phyloP scores from a whole-genome alignment of 148 eudicot species.

The Rhododendron simsii region DNA sequence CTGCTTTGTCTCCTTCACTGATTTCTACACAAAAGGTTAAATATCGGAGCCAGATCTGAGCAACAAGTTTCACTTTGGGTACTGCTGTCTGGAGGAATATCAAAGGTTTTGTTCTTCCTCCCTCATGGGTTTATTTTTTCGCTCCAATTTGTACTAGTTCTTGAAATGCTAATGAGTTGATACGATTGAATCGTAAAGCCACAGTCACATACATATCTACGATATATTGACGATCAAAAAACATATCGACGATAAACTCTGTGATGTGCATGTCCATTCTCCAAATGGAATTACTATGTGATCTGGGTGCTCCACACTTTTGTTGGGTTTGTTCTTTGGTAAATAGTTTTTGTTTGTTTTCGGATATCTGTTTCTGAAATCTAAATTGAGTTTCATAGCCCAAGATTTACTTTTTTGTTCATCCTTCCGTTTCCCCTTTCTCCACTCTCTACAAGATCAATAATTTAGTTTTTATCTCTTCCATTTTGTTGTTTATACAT shows the following conservation, averaged over 20 bases:
- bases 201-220: too few species aligned
- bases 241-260: not conserved
- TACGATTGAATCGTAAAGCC: not conserved
- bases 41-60: constrained; percentile 10
- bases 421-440: not conserved
- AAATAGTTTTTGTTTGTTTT: not conserved
- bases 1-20: constrained; percentile 1
- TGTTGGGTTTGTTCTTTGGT: not conserved
- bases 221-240: too few species aligned
- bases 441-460: not conserved
- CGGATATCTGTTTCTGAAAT: not conserved
- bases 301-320: not conserved
- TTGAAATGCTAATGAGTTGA: too few species aligned
- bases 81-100: constrained; percentile 1
- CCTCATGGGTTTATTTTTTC: constrained; percentile 6
- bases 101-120: constrained; percentile 7
- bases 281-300: not conserved
- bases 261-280: not conserved
- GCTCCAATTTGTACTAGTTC: not conserved
- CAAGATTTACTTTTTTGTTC: not conserved
- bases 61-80: constrained; percentile 1
- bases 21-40: not conserved
- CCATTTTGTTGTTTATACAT: not conserved
- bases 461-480: not conserved
- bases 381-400: not conserved